phyloP scores from a whole-genome alignment of 257 asterid species.

The Perilla frutescens region DNA sequence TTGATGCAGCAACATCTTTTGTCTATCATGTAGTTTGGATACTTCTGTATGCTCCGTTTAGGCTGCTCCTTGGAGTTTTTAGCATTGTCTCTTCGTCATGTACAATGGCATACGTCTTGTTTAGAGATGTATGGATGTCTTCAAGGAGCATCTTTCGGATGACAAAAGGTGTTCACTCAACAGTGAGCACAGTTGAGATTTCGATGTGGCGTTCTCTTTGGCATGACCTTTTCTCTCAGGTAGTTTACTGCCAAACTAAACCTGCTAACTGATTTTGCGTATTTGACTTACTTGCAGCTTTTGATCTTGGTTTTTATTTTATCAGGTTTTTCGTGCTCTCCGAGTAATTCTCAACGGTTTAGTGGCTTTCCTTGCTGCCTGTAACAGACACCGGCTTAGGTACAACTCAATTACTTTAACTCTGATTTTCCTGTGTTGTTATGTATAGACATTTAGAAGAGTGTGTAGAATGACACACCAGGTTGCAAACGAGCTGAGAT shows the following conservation, averaged over 20 bases:
- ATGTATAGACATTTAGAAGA: background rate
- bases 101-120: constrained; percentile 41
- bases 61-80: constrained; percentile 46
- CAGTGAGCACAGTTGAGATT: constrained; percentile 61
- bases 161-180: constrained; percentile 55
- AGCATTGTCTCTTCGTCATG: constrained; percentile 44
- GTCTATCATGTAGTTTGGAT: constrained; percentile 66
- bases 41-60: constrained; percentile 41
- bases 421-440: background rate
- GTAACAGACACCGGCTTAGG: constrained; percentile 88
- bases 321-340: constrained; percentile 78
- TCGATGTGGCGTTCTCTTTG: constrained; percentile 88
- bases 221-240: constrained; percentile 92
- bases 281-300: constrained; percentile 15
- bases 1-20: constrained; percentile 53
- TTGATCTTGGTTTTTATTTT: background rate
- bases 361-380: constrained; percentile 75
- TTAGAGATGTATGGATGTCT: constrained; percentile 52
- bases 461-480: background rate
- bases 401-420: constrained; percentile 31
- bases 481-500: too few species aligned
- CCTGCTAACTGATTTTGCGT: background rate
- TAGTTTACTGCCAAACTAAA: constrained; percentile 32
- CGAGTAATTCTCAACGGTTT: constrained; percentile 72
- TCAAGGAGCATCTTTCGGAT: constrained; percentile 56